A percentile compares a stretch with the other conserved stretches of the same genome.
These are phyloP conservation scores for Stachybotrys echinatus DNA, from an alignment of 2,329 filamentous ascomycete genomes.

Conservation along the genomic window DNA sequence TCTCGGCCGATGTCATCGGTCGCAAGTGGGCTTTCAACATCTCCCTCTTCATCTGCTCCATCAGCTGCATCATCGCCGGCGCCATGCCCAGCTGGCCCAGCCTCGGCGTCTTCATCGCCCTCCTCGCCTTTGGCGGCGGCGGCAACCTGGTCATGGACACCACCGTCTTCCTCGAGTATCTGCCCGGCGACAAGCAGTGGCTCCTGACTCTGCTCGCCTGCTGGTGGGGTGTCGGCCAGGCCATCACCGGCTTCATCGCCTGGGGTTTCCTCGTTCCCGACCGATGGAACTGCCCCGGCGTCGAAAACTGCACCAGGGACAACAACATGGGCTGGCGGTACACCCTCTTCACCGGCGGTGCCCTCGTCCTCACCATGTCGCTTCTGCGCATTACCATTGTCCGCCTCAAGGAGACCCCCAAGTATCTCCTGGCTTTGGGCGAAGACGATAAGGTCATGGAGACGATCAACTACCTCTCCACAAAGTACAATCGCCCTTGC, in stretches of 20 bases:
- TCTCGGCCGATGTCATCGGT: slow-evolving; percentile 63
- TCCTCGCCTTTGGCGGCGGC: slow-evolving; percentile 56
- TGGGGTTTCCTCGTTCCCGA: slow-evolving; percentile 45
- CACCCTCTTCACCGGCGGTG: slow-evolving; percentile 38
- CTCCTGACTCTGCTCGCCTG: slow-evolving; percentile 38
- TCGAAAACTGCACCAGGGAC: slow-evolving; percentile 37
- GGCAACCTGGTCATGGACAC: slow-evolving; percentile 48
- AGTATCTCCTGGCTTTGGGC: slow-evolving; percentile 40
- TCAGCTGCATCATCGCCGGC: slow-evolving; percentile 56
- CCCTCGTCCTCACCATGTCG: slow-evolving; percentile 37
- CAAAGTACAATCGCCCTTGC: slow-evolving; percentile 31
- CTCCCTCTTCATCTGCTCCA: slow-evolving; percentile 56
- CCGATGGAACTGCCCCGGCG: slow-evolving; percentile 33
- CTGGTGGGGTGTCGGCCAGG: slow-evolving; percentile 49
- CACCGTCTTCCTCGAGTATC: slow-evolving; percentile 47
- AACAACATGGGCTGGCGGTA: slow-evolving; percentile 48
- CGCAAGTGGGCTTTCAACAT: slow-evolving; percentile 64
- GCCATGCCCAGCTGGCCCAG: slow-evolving; percentile 62
- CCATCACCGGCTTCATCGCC: slow-evolving; percentile 37
- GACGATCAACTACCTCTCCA: slow-evolving; percentile 43
- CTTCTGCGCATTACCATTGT: slow-evolving; percentile 39
- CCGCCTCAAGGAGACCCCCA: slow-evolving; percentile 42
- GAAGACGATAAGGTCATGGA: slow-evolving; percentile 43
- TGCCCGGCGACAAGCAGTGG: slow-evolving; percentile 41
- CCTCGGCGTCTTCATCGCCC: slow-evolving; percentile 57